Conservation (phyloP, 73 alveolate species). For the Paramecium octaurelia region DNA sequence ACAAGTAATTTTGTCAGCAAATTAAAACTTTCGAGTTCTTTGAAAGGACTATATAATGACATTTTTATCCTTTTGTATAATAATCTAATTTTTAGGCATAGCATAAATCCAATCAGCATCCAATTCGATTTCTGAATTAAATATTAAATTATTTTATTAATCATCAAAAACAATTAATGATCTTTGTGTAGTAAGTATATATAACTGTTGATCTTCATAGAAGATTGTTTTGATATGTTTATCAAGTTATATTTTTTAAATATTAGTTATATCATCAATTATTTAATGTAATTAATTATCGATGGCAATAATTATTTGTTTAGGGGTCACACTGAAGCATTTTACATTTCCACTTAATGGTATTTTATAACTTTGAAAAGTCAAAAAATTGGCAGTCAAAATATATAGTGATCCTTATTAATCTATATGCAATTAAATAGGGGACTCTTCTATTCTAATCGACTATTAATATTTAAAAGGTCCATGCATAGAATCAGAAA, state of each 20-base stretch:
- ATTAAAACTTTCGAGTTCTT: not conserved
- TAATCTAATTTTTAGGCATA: not conserved
- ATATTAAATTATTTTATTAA: not conserved
- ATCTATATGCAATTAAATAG: not conserved
- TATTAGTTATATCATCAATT: not conserved
- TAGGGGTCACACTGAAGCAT: not conserved
- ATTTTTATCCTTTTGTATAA: not conserved
- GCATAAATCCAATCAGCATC: not conserved
- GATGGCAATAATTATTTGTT: not conserved
- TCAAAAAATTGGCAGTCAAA: slow-evolving; percentile 6
- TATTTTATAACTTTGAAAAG: not conserved
- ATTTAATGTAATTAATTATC: not conserved
- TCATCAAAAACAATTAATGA: not conserved
- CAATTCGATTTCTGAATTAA: not conserved
- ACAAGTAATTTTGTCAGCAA: not conserved
- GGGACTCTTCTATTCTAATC: not conserved
- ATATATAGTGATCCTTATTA: not conserved
- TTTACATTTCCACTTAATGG: slow-evolving; percentile 24
- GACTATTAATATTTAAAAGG: not conserved
- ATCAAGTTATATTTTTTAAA: not conserved
- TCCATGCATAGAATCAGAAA: slow-evolving; percentile 39
- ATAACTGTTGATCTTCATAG: slow-evolving; percentile 17
- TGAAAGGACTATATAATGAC: not conserved
- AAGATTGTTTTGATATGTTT: not conserved
- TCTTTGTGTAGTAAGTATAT: not conserved